phyloP scores from a whole-genome alignment of 2,329 filamentous ascomycete species.

The Fusarium incarnatum region DNA sequence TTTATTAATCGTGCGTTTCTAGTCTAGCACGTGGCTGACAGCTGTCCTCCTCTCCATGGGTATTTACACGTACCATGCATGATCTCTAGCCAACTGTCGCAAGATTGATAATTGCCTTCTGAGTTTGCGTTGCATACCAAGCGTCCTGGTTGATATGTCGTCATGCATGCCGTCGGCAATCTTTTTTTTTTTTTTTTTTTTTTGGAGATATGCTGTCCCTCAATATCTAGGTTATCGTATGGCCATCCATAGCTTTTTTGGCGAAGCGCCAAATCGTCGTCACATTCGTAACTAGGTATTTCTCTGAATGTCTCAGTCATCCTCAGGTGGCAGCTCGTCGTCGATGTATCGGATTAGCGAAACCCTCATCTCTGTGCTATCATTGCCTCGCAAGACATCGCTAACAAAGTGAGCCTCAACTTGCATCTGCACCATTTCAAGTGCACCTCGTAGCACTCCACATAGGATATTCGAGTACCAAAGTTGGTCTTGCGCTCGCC shows the following conservation, averaged over 20 bases:
- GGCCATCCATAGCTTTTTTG: background rate
- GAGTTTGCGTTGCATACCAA: slow-evolving; percentile 21
- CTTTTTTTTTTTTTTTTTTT: background rate
- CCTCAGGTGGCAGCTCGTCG: slow-evolving; percentile 95
- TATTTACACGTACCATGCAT: slow-evolving; percentile 24
- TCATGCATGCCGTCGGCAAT: slow-evolving; percentile 8
- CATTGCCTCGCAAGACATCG: slow-evolving; percentile 90
- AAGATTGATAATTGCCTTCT: slow-evolving; percentile 15
- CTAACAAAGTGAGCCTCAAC: slow-evolving; percentile 97
- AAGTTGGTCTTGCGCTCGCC: slow-evolving; percentile 92
- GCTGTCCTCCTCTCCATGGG: slow-evolving; percentile 21
- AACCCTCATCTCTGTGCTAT: slow-evolving; percentile 97
- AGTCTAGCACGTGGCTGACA: slow-evolving; percentile 36
- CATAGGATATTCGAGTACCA: slow-evolving; percentile 99
- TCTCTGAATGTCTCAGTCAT: slow-evolving; percentile 71
- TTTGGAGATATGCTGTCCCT: background rate
- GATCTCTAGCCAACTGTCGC: slow-evolving; percentile 21
- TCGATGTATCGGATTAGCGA: slow-evolving; percentile 94
- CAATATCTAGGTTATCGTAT: slow-evolving; percentile 8
- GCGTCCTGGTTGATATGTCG: slow-evolving; percentile 6
- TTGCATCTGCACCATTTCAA: slow-evolving; percentile 99
- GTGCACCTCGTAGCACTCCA: slow-evolving; percentile 86
- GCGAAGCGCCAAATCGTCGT: slow-evolving; percentile 13
- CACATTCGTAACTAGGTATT: slow-evolving; percentile 1
- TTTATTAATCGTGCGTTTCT: slow-evolving; percentile 16